These are phyloP conservation scores for Cicer bijugum DNA, from an alignment of 306 rosid genomes.

Conservation along the genomic window DNA sequence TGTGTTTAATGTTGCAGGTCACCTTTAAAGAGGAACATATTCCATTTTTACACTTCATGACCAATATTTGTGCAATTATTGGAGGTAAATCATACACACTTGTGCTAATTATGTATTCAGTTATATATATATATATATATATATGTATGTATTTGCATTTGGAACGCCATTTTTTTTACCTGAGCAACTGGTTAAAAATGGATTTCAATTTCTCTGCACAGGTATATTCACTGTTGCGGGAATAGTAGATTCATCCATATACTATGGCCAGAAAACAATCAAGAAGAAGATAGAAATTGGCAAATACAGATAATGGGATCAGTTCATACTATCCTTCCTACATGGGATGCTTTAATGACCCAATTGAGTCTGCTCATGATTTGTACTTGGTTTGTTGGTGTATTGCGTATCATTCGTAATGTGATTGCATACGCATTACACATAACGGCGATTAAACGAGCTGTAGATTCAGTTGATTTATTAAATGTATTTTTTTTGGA, in stretches of 20 bases:
- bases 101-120: constrained; percentile 35
- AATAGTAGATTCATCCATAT: constrained; percentile 75
- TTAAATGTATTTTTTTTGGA: constrained; percentile 32
- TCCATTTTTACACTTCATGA: constrained; percentile 83
- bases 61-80: constrained; percentile 81
- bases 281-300: constrained; percentile 75
- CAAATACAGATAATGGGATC: constrained; percentile 52
- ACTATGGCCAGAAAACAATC: constrained; percentile 70
- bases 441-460: constrained; percentile 35
- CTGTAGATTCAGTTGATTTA: constrained; percentile 28
- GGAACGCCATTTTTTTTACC: neutral
- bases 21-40: constrained; percentile 73
- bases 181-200: constrained; percentile 28
- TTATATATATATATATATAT: neutral
- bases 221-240: constrained; percentile 86
- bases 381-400: constrained; percentile 29
- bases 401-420: constrained; percentile 24
- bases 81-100: constrained; percentile 65
- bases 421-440: constrained; percentile 16
- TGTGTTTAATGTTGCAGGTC: constrained; percentile 64
- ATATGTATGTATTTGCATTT: neutral
- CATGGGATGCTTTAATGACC: constrained; percentile 23
- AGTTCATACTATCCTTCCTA: constrained; percentile 21
- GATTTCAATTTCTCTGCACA: constrained; percentile 38
- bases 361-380: constrained; percentile 33